Percentiles rank a stretch among this genome's conserved stretches.
Conservation (phyloP, 2,329 filamentous ascomycete genomes). For the Fusarium citri region DNA sequence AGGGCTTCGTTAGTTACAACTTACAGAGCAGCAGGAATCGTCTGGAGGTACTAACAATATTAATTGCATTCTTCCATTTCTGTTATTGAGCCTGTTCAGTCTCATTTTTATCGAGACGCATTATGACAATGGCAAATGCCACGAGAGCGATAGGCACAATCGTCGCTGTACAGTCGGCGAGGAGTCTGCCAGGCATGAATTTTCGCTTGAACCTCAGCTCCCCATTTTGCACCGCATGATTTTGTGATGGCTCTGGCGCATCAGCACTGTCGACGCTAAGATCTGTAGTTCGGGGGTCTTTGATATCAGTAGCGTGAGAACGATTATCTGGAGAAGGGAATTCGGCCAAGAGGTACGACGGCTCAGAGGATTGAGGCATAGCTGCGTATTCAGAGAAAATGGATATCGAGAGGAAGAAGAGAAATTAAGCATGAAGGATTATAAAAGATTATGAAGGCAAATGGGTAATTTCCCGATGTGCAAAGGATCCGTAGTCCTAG, state of each 20-base stretch:
- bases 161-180: neutral
- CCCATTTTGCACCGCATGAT: neutral
- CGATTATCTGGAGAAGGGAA: neutral
- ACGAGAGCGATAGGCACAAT: neutral
- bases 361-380: neutral
- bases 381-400: too few species aligned
- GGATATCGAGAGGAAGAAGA: too few species aligned
- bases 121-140: neutral
- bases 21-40: too few species aligned
- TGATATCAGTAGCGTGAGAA: too few species aligned
- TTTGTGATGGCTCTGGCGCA: neutral
- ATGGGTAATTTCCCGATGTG: neutral
- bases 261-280: neutral
- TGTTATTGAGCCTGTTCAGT: neutral
- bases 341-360: neutral
- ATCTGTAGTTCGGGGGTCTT: too few species aligned
- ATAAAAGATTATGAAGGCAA: neutral
- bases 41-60: neutral
- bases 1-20: too few species aligned
- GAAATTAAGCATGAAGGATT: too few species aligned
- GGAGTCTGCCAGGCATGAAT: neutral
- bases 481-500: rapidly evolving
- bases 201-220: neutral
- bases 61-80: neutral
- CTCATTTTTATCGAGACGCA: neutral